Evolutionary conservation across 345 rosid species (phyloP).

Genomic region (Pistacia vera): DNA sequence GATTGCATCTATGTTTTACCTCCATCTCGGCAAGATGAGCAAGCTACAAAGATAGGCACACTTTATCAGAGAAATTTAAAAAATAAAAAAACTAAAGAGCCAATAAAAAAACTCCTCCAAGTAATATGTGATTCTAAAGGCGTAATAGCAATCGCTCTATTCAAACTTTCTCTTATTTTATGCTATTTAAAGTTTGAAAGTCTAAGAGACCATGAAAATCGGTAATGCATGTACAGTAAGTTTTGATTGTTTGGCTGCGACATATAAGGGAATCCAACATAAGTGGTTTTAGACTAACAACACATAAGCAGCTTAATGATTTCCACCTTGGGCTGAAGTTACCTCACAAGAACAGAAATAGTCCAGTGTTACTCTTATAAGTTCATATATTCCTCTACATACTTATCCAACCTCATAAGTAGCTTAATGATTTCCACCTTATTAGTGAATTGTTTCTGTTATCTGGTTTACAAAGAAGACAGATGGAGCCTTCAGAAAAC

Average conservation of each 20-base stretch:
- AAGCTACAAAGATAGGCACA: conserved; percentile 45
- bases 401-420: not conserved
- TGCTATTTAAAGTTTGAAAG: not conserved
- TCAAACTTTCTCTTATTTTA: not conserved
- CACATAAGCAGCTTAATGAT: not conserved
- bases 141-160: not conserved
- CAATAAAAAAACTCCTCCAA: not conserved
- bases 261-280: not conserved
- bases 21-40: conserved; percentile 96
- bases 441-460: not conserved
- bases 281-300: not conserved
- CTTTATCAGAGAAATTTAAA: conserved; percentile 9
- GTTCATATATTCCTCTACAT: not conserved
- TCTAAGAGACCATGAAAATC: conserved; percentile 1
- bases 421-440: not conserved
- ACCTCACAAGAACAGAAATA: too few relatives aligned
- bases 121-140: not conserved
- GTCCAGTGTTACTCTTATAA: not conserved
- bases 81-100: not conserved
- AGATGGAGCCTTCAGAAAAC: not conserved
- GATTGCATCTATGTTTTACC: conserved; percentile 93
- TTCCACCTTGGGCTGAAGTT: not conserved
- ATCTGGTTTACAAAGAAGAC: not conserved
- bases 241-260: not conserved
- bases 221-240: not conserved